Evolutionary conservation across 2,329 filamentous ascomycete species (phyloP), one percentile per base, ranked within the genome.

Genomic region (Botrytis galanthina): DNA sequence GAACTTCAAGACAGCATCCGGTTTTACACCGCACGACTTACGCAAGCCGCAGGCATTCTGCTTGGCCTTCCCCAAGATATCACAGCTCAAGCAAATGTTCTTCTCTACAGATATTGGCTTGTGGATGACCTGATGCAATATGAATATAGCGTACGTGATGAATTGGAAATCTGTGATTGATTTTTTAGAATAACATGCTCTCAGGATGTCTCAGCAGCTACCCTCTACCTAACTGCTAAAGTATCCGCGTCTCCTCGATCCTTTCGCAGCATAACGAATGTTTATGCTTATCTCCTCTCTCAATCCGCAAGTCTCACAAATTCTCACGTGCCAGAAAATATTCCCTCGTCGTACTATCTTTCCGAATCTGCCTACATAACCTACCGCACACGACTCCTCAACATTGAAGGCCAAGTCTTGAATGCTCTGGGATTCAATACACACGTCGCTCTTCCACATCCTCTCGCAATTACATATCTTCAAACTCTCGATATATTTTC

Each of bases 381-480:
- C 73, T 89, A 89, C 78, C 89, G 91, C 76, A 83, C 85, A 32
- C 85, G 87, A 22, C 85, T 98, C 8, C 87, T 97, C 62, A 84
- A 87, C n/a, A 87, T 91, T 67, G 96, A 99, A 82, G 89, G 92
- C 5, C 89, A 90, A 59, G 89, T 98, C 29, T 87, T 98, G 2
- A 89, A 90, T 74, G 86, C 89, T 0, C 85, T 98, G 0, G 90
- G 91, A 22, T 98, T 97, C 82, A 89, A 97, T 79, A 93, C 91
- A 2, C 93, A 96, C 77, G 93, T 97, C 18, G 90, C 93, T 1
- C 87, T 98, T 0, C 96, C 96, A 0, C 93, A 98, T 80, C 88
- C 92, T 0, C 88, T 98, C 22, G 93, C 93, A 74, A 88, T 98
- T 73, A 98, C 95, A 9, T 99, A 98, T 81, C 88, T 98, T 1